Evolutionary conservation across 148 eudicot species (phyloP).

Genomic region (Drosera capensis): DNA sequence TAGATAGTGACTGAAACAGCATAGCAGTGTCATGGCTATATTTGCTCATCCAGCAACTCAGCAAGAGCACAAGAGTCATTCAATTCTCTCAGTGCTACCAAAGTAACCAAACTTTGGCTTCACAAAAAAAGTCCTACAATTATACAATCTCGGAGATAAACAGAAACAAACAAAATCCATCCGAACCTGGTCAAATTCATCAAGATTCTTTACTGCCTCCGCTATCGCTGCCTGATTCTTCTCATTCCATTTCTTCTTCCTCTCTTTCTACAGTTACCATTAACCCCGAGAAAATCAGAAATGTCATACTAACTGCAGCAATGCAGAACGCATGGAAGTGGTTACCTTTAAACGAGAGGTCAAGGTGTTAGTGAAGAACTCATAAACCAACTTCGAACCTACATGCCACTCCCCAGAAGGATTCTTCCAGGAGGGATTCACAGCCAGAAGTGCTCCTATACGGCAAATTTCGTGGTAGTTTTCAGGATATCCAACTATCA

Average conservation of each 20-base stretch:
- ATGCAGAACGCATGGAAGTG: background rate
- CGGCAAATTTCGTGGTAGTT: background rate
- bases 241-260: constrained; percentile 87
- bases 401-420: constrained; percentile 97
- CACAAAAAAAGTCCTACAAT: too few relatives aligned
- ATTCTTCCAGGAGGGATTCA: constrained; percentile 84
- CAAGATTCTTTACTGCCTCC: constrained; percentile 55
- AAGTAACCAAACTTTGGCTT: too few relatives aligned
- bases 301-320: constrained; percentile 1
- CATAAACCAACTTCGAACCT: constrained; percentile 76
- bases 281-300: constrained; percentile 5
- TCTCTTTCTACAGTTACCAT: constrained; percentile 81
- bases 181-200: constrained; percentile 70
- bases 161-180: too few relatives aligned
- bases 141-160: background rate
- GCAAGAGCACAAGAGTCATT: too few relatives aligned
- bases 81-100: too few relatives aligned
- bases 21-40: too few relatives aligned
- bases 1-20: too few relatives aligned
- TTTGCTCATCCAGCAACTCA: too few relatives aligned
- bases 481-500: background rate
- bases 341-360: constrained; percentile 83
- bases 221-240: constrained; percentile 84
- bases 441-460: constrained; percentile 57
- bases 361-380: constrained; percentile 66